These are phyloP conservation scores for Suhomyces guaymorum DNA, from an alignment of 1,139 yeast species.

Conservation along the genomic window DNA sequence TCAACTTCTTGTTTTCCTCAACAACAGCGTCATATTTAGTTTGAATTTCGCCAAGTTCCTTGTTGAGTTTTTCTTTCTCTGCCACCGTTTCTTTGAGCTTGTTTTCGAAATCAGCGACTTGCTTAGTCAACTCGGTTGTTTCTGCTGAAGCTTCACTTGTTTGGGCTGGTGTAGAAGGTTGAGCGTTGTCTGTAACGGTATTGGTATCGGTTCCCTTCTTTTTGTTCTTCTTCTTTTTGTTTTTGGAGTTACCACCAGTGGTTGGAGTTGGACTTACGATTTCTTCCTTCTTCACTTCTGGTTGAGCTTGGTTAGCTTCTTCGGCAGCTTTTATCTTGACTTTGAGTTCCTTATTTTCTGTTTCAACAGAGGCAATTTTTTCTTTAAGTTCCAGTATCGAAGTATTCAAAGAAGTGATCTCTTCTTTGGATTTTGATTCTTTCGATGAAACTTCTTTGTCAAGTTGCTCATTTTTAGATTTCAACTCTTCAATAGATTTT, in stretches of 20 bases:
- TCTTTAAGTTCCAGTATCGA: no score
- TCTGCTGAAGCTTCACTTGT: neutral
- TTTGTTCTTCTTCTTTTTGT: constrained; percentile 10
- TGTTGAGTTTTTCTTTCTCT: constrained; percentile 2
- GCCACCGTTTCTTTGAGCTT: constrained; percentile 3
- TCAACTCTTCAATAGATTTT: constrained; percentile 1
- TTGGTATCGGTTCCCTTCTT: constrained; percentile 1
- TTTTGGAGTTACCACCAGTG: constrained; percentile 5
- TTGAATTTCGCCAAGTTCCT: constrained; percentile 7
- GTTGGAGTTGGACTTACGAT: constrained; percentile 1
- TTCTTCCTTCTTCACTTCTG: no score
- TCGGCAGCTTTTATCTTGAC: neutral
- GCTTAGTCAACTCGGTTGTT: neutral
- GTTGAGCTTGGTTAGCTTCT: no score
- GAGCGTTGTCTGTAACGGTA: neutral
- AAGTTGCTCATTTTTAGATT: neutral
- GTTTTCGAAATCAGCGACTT: constrained; percentile 1
- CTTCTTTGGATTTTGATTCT: neutral
- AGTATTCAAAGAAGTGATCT: neutral
- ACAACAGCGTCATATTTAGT: constrained; percentile 5
- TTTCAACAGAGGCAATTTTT: neutral
- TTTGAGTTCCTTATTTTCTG: neutral
- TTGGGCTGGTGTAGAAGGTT: no score
- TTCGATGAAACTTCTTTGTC: constrained; percentile 3
- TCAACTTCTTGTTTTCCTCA: constrained; percentile 20